Evolutionary conservation across 306 rosid genomes (phyloP).

Genomic region (Astragalus glycyphyllos): DNA sequence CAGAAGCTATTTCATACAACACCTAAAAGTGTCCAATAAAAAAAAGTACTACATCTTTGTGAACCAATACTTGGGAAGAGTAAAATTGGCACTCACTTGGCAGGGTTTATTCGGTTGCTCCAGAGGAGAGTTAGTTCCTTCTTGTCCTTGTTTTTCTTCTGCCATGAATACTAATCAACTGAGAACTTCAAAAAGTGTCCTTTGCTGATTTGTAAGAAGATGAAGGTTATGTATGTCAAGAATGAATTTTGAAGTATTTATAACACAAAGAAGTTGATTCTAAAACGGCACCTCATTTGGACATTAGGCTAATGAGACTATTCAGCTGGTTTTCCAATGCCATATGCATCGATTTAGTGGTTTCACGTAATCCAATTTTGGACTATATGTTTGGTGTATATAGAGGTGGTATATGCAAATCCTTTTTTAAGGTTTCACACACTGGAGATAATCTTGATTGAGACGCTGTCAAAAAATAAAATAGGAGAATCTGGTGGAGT

Average conservation of each 20-base stretch:
- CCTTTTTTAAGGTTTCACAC: too few species aligned
- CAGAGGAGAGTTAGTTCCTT: constrained; percentile 24
- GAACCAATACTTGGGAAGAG: too few species aligned
- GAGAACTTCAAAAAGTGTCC: not conserved
- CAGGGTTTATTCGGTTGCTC: constrained; percentile 39
- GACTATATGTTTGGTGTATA: not conserved
- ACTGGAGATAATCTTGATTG: too few species aligned
- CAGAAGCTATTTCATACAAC: too few species aligned
- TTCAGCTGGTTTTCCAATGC: constrained; percentile 33
- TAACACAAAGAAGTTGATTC: not conserved
- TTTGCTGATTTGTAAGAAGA: not conserved
- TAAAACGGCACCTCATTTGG: constrained; percentile 2
- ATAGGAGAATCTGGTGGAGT: too few species aligned
- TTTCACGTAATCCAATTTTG: constrained; percentile 20
- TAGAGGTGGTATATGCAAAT: not conserved
- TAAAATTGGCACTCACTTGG: constrained; percentile 37
- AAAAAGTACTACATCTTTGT: too few species aligned
- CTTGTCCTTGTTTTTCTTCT: constrained; percentile 43
- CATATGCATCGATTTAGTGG: constrained; percentile 32
- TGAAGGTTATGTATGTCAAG: not conserved
- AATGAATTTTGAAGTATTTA: not conserved
- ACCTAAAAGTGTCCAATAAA: too few species aligned
- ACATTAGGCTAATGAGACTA: constrained; percentile 18
- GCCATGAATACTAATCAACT: too few species aligned
- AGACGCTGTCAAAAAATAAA: too few species aligned